Evolutionary conservation across 352 stramenopile genomes (phyloP), one percentile per base, ranked within the genome.

Genomic region (Pythium dissimile): DNA sequence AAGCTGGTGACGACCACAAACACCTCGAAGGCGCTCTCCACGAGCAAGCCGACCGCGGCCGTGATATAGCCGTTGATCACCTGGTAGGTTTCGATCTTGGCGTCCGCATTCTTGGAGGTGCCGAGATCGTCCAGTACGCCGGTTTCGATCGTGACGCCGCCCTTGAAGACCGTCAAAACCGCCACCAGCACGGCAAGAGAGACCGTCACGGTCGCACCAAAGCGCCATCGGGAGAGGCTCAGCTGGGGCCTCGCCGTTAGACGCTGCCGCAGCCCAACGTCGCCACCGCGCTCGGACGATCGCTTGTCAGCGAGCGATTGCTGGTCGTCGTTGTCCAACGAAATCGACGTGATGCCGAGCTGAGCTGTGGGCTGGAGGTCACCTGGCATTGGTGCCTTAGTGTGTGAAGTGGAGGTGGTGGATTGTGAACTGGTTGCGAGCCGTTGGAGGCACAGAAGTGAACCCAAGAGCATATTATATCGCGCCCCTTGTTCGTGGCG

Each of bases 1-100:
- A 61, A 69, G 18, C 72, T 42, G 39, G 71, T 70, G n/a, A 77
- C 73, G 1, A 56, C 62, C 2, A 79, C 47, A 48, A 82, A 82
- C 47, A 73, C 47, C n/a, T 62, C 52, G 41, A 67, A 75, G 44
- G 49, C 59, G 16, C 51, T 50, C 20, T 75, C 70, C 21, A 79
- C 39, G 3, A 71, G 15, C 28, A 66, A 38, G 4, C 67, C 67
- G 1, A 70, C 52, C 0, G 55, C 47, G 21, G 64, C 70, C 2
- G 52, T 57, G 44, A 79, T 41, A 54, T 72, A 79, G 23, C 70
- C 73, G 47, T 68, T 71, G 20, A 75, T 56, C 6, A 64, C 57
- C 23, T 82, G 64, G 54, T 72, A 82, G 1, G 52, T 47, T 52
- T 73, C 43, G 24, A 82, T 65, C 10, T 59, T 52, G 4, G 57